Evolutionary conservation across 257 asterid genomes (phyloP).

Genomic region (Solanum tarapatanum): DNA sequence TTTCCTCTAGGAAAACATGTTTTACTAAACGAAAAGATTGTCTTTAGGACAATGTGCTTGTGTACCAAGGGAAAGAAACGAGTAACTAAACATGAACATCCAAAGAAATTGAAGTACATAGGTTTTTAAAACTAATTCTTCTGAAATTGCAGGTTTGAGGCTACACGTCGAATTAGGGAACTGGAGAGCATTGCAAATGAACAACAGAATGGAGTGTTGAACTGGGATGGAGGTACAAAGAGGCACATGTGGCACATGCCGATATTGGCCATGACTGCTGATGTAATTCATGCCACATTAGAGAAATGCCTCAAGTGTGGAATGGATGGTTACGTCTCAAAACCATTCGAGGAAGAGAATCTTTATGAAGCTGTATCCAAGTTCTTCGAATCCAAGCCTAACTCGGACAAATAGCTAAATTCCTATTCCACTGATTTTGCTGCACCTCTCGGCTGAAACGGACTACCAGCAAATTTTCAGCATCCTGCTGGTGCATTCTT

Average conservation of each 20-base stretch:
- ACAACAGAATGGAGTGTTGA: constrained; percentile 16
- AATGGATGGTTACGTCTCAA: constrained; percentile 89
- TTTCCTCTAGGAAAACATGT: neutral
- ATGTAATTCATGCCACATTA: constrained; percentile 71
- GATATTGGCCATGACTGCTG: constrained; percentile 89
- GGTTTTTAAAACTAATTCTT: neutral
- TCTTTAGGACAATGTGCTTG: neutral
- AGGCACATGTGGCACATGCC: constrained; percentile 54
- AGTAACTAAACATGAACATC: neutral
- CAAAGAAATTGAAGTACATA: neutral
- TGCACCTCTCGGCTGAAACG: neutral
- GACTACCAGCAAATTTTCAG: constrained; percentile 28
- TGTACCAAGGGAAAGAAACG: neutral
- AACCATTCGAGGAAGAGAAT: constrained; percentile 79
- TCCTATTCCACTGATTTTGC: neutral
- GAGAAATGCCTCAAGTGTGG: constrained; percentile 67
- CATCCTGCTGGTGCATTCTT: constrained; percentile 20
- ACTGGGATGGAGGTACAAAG: neutral
- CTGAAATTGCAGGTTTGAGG: constrained; percentile 58
- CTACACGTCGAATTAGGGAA: constrained; percentile 59
- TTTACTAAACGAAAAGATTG: neutral
- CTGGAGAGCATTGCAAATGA: constrained; percentile 52
- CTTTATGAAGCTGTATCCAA: constrained; percentile 70
- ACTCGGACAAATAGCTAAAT: constrained; percentile 6
- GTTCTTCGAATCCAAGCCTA: constrained; percentile 46